Base-by-base conservation (phyloP, 2,329 filamentous ascomycete species). In the Fusarium anguioides region DNA sequence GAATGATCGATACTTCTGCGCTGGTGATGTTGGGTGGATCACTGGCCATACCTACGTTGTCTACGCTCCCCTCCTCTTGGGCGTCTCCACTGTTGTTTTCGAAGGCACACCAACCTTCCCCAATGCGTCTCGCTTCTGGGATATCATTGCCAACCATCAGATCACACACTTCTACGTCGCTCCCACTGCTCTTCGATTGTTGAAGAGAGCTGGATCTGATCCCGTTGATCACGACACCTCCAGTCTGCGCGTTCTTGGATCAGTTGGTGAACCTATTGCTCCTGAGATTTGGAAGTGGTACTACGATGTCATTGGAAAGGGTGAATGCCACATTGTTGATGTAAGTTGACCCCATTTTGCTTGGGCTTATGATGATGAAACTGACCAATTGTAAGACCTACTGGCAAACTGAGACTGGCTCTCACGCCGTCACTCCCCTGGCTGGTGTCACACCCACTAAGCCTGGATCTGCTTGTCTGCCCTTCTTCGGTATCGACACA, bases 231-330 rank as follows among this genome's bases (percentile, higher is more conserved):
- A 91, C 74, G 82, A 92, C 74, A 94, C 97, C 90, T 89, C 91
- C 79, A 87, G 91, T 71, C 85, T 97, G 58, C 87, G 94, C 75
- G 89, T 97, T 9, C 84, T 97, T 24, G 94, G 94, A 49, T 96
- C 94, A 10, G 94, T 97, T 46, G 94, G 94, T 67, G 94, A 97
- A 81, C 94, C 94, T 18, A 97, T 97, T 72, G 94, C 94, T n/a
- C 92, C 94, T 14, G 94, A 97, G 78, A 91, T 97, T 48, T 97
- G 94, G 94, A 97, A 97, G 81, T 97, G 94, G 94, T 97, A 97
- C 81, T 92, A 93, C 76, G 93, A 97, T 78, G 86, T 90, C 66
- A 93, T 97, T 47, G 94, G 94, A 74, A 95, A 93, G 84, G 89
- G 93, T 76, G 89, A 96, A 78, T 90, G 92, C 42, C 94, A 97